These are phyloP conservation scores for Hypomontagnella monticulosa DNA, from an alignment of 495 filamentous ascomycete species.

Conservation along the genomic window DNA sequence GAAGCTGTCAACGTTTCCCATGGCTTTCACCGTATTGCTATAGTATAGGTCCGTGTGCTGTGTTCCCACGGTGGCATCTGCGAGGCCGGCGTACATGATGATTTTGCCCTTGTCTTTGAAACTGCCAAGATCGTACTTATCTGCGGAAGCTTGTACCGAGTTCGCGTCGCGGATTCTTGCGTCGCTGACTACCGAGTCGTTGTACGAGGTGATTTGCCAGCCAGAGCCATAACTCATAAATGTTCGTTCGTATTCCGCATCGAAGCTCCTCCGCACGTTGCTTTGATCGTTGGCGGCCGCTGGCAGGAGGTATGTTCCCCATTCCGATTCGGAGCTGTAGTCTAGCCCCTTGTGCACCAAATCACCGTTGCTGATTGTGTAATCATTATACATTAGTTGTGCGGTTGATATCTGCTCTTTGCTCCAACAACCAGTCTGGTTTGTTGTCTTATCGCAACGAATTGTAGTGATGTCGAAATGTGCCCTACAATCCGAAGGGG, in stretches of 20 bases:
- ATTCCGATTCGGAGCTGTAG: conserved; percentile 53
- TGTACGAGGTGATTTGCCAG: conserved; percentile 50
- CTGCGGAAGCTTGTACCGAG: conserved; percentile 53
- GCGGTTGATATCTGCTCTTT: conserved; percentile 63
- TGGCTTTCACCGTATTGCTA: conserved; percentile 43
- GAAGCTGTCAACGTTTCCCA: conserved; percentile 50
- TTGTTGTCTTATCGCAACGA: conserved; percentile 54
- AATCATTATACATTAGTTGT: conserved; percentile 61
- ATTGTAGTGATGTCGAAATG: conserved; percentile 49
- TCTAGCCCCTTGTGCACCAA: conserved; percentile 62
- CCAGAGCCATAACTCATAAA: conserved; percentile 51
- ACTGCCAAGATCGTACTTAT: conserved; percentile 56
- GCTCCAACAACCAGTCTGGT: conserved; percentile 60
- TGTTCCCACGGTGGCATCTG: conserved; percentile 61
- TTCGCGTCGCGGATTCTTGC: conserved; percentile 45
- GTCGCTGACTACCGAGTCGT: conserved; percentile 46
- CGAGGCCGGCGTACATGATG: conserved; percentile 64
- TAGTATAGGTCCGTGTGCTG: conserved; percentile 57
- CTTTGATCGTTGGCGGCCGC: conserved; percentile 35
- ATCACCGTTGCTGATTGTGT: conserved; percentile 59
- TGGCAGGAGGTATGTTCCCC: conserved; percentile 45
- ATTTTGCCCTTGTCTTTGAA: conserved; percentile 53
- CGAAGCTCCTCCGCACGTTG: conserved; percentile 45
- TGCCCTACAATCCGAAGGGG: conserved; percentile 64
- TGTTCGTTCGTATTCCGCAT: conserved; percentile 50